phyloP scores from a whole-genome alignment of 441 rosid species.

The Erysimum cheiri region DNA sequence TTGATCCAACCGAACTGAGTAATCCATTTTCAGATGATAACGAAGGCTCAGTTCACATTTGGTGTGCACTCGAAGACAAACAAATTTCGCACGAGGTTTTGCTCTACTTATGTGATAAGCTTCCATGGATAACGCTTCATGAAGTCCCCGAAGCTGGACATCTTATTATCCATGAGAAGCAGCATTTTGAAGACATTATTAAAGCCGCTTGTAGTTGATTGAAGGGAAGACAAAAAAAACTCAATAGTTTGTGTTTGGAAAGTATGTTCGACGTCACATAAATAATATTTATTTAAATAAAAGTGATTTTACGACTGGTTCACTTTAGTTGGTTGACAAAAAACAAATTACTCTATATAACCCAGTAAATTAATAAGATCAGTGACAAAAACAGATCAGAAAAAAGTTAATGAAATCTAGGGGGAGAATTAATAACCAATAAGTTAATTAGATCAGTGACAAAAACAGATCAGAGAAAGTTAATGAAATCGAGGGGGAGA shows the following conservation, averaged over 20 bases:
- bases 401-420: no score
- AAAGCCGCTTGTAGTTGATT: conserved; percentile 54
- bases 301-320: neutral
- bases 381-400: no score
- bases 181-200: conserved; percentile 41
- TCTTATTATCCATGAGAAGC: conserved; percentile 43
- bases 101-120: conserved; percentile 53
- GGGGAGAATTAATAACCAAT: no score
- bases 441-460: no score
- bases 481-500: no score
- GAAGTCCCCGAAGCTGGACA: conserved; percentile 62
- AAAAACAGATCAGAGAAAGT: no score
- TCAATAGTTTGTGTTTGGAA: neutral
- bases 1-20: conserved; percentile 57
- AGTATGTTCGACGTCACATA: neutral
- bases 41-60: conserved; percentile 58
- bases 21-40: conserved; percentile 58
- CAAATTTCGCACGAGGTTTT: conserved; percentile 51
- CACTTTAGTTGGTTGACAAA: neutral
- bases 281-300: neutral
- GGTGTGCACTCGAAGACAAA: conserved; percentile 66
- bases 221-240: neutral
- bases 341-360: no score
- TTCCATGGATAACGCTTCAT: conserved; percentile 63
- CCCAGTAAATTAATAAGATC: no score